Evolutionary conservation across 495 filamentous ascomycete genomes (phyloP).

Genomic region (Haplographium delicatum): DNA sequence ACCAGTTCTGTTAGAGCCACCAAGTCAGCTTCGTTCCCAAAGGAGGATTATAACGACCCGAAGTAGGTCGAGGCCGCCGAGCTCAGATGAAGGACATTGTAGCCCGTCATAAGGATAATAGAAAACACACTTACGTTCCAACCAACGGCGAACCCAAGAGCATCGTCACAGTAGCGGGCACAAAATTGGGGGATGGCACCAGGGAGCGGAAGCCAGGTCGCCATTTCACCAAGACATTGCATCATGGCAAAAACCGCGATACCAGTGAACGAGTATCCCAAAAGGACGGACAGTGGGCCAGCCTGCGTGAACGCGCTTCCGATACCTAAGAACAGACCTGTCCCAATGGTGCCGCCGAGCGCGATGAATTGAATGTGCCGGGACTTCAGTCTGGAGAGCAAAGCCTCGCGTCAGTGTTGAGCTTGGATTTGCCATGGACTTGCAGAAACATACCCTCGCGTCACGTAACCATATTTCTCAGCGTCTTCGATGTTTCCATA

Average conservation of each 20-base stretch:
- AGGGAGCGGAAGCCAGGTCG: constrained; percentile 54
- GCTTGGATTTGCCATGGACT: too few species aligned
- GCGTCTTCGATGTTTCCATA: constrained; percentile 24
- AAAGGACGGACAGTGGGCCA: constrained; percentile 61
- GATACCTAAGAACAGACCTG: constrained; percentile 69
- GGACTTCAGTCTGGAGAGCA: constrained; percentile 28
- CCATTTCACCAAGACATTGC: constrained; percentile 33
- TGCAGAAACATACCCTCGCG: constrained; percentile 22
- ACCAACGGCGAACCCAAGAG: constrained; percentile 73
- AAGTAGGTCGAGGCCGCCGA: too few species aligned
- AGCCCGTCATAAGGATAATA: neutral
- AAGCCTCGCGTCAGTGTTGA: too few species aligned
- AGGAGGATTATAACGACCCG: too few species aligned
- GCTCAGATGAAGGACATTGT: neutral
- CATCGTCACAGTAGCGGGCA: constrained; percentile 64
- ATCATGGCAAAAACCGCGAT: constrained; percentile 58
- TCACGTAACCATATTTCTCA: constrained; percentile 27
- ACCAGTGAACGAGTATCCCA: constrained; percentile 67
- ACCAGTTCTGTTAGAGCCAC: constrained; percentile 36
- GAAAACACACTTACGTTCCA: constrained; percentile 52
- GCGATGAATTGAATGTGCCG: constrained; percentile 60
- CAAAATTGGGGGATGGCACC: constrained; percentile 74
- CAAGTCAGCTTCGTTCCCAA: neutral
- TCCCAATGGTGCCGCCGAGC: constrained; percentile 68
- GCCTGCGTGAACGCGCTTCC: constrained; percentile 55